Conservation (phyloP, 164 flowering plant species). For the Umbilicus rupestris region DNA sequence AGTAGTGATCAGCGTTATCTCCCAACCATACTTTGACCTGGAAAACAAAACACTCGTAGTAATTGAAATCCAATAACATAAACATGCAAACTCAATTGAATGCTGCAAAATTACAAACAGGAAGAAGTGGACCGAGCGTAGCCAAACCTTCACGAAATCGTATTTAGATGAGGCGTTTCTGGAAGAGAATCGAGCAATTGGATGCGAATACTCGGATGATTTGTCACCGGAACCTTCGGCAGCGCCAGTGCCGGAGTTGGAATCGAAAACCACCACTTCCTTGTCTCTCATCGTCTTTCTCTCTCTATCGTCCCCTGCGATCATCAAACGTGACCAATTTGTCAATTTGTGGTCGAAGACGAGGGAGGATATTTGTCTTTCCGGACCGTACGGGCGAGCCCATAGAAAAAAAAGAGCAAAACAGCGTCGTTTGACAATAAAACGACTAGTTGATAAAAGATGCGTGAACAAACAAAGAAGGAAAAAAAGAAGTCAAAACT, state of each 20-base stretch:
- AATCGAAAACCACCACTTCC: not conserved
- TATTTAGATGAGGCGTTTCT: constrained; percentile 89
- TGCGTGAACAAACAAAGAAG: too few relatives aligned
- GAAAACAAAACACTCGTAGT: constrained; percentile 1
- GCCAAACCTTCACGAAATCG: constrained; percentile 87
- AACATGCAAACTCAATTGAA: not conserved
- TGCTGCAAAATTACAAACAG: not conserved
- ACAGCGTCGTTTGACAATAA: too few relatives aligned
- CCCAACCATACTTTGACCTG: constrained; percentile 98
- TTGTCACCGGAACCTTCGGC: not conserved
- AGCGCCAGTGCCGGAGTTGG: not conserved
- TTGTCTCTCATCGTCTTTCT: not conserved
- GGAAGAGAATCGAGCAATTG: constrained; percentile 31
- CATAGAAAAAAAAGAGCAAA: too few relatives aligned
- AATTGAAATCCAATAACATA: not conserved
- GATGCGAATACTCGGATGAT: constrained; percentile 15
- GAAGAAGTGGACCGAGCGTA: not conserved
- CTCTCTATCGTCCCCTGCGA: too few relatives aligned
- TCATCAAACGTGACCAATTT: too few relatives aligned
- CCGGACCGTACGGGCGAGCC: too few relatives aligned
- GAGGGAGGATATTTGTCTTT: too few relatives aligned
- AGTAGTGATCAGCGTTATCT: constrained; percentile 94
- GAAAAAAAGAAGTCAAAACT: too few relatives aligned
- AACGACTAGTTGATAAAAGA: too few relatives aligned
- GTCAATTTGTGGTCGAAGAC: too few relatives aligned